phyloP scores from a whole-genome alignment of 345 rosid species.

The Salix viminalis region DNA sequence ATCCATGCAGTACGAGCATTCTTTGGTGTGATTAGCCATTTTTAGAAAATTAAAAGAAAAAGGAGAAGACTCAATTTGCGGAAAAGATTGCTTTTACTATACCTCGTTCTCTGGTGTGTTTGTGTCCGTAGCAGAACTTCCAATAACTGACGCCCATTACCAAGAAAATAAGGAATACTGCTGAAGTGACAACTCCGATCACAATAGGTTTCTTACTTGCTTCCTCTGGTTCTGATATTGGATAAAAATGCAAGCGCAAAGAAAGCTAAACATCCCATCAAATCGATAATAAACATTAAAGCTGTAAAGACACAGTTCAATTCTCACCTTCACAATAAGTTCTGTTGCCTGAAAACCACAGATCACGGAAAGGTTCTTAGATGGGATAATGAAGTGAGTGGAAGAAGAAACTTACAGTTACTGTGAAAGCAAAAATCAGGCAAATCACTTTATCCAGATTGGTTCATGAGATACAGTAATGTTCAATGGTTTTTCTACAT shows the following conservation, averaged over 20 bases:
- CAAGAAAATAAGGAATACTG: neutral
- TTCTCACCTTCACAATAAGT: neutral
- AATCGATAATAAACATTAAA: neutral
- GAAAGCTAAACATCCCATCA: neutral
- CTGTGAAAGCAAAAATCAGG: no score
- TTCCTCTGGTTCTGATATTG: neutral
- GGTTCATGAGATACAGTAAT: no score
- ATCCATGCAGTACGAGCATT: no score
- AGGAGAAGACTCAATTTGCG: no score
- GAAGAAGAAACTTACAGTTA: no score
- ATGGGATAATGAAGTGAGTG: no score
- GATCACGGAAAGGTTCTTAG: no score
- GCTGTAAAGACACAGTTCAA: neutral
- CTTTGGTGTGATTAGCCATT: neutral
- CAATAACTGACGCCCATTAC: constrained; percentile 10
- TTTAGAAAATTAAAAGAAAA: no score
- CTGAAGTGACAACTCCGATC: constrained; percentile 5
- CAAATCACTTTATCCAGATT: no score
- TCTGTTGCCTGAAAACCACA: neutral
- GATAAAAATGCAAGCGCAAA: neutral
- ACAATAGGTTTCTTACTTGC: constrained; percentile 4
- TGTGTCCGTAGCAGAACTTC: constrained; percentile 13
- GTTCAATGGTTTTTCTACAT: no score
- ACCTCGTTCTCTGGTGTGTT: constrained; percentile 12
- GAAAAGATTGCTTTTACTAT: neutral